Evolutionary conservation across 1,139 yeast species (phyloP).

Genomic region (Debaryomyces sp.): DNA sequence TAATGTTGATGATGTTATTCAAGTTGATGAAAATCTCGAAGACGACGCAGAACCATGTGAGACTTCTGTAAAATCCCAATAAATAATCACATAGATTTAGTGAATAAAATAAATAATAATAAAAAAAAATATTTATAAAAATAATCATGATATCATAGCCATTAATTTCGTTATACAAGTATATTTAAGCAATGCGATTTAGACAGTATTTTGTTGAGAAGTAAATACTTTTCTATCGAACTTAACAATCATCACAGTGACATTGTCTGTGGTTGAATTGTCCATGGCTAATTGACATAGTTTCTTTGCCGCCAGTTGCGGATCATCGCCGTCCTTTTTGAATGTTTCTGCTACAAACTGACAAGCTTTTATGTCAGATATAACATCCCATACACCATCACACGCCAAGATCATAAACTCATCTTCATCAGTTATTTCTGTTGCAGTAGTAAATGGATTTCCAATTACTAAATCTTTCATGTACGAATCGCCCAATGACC

Average conservation of each 20-base stretch:
- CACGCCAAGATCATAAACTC: slow-evolving; percentile 85
- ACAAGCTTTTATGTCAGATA: slow-evolving; percentile 80
- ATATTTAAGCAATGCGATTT: background rate
- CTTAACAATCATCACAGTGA: slow-evolving; percentile 86
- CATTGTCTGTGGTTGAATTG: slow-evolving; percentile 84
- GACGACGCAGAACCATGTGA: slow-evolving; percentile 13
- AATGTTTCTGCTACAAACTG: slow-evolving; percentile 57
- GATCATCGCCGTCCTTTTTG: slow-evolving; percentile 41
- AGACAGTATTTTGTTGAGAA: background rate
- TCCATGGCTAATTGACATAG: slow-evolving; percentile 79
- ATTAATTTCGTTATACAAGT: slow-evolving; percentile 1
- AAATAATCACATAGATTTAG: slow-evolving; percentile 6
- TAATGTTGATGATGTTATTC: slow-evolving; percentile 19
- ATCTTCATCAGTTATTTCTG: slow-evolving; percentile 65
- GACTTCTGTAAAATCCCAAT: background rate
- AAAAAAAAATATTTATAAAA: background rate
- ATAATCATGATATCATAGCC: slow-evolving; percentile 7
- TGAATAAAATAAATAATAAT: slow-evolving; percentile 3
- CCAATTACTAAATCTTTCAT: slow-evolving; percentile 91
- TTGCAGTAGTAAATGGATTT: slow-evolving; percentile 88
- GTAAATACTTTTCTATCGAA: slow-evolving; percentile 52
- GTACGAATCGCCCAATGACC: slow-evolving; percentile 93
- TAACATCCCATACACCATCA: slow-evolving; percentile 95
- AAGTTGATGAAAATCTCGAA: slow-evolving; percentile 13
- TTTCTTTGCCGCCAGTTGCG: slow-evolving; percentile 67